These are phyloP conservation scores for Vickermania spadyakhi DNA, from an alignment of 208 protist genomes.

Conservation along the genomic window DNA sequence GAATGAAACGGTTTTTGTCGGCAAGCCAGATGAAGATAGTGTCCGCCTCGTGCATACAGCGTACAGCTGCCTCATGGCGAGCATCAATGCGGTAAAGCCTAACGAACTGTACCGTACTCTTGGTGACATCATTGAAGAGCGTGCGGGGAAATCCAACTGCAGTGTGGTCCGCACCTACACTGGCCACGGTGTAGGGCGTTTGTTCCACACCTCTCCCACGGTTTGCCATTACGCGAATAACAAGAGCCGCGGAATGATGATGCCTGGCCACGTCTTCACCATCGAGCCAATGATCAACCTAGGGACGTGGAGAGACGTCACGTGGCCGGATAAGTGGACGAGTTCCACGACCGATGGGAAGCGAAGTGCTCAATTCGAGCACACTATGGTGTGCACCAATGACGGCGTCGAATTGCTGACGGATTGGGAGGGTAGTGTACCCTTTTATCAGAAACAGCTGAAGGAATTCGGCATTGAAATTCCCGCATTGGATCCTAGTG, in stretches of 20 bases:
- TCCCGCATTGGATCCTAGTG: slow-evolving; percentile 36
- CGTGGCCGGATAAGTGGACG: slow-evolving; percentile 97
- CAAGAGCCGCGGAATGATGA: slow-evolving; percentile 86
- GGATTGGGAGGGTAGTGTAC: slow-evolving; percentile 74
- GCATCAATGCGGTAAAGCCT: slow-evolving; percentile 70
- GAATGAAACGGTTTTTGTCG: slow-evolving; percentile 91
- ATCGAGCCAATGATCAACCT: slow-evolving; percentile 99
- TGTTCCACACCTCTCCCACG: slow-evolving; percentile 91
- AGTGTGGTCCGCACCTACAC: slow-evolving; percentile 83
- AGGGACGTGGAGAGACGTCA: slow-evolving; percentile 84
- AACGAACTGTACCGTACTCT: slow-evolving; percentile 78
- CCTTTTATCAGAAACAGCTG: slow-evolving; percentile 85
- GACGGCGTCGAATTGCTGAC: slow-evolving; percentile 85
- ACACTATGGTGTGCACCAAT: slow-evolving; percentile 94
- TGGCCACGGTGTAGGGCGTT: slow-evolving; percentile 89
- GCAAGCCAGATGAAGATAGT: slow-evolving; percentile 61
- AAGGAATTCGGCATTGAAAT: slow-evolving; percentile 54
- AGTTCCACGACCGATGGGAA: slow-evolving; percentile 92
- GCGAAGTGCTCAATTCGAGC: slow-evolving; percentile 98
- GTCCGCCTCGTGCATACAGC: slow-evolving; percentile 75
- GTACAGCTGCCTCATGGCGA: slow-evolving; percentile 76
- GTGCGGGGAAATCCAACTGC: slow-evolving; percentile 51
- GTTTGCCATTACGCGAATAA: slow-evolving; percentile 91
- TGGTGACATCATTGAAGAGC: slow-evolving; percentile 77
- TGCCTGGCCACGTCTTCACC: slow-evolving; percentile 95